A percentile compares a stretch with the other conserved stretches of the same genome.
Evolutionary conservation across 345 rosid genomes (phyloP).

Genomic region (Acer negundo): DNA sequence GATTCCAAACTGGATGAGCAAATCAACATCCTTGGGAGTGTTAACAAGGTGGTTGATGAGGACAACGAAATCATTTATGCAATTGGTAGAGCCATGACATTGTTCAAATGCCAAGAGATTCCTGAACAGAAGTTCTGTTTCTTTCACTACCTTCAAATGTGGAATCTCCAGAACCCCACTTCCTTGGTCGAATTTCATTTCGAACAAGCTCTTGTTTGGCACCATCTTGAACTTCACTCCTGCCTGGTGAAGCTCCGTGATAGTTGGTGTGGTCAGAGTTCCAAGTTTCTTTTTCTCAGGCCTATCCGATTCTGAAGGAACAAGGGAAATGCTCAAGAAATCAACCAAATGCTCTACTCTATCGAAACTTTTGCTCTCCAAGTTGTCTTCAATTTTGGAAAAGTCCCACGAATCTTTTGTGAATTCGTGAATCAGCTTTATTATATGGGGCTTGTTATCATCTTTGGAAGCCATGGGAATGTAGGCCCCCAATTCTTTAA

Average conservation of each 20-base stretch:
- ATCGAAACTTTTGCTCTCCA: background rate
- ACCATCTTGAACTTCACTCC: conserved; percentile 18
- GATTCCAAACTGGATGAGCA: conserved; percentile 1
- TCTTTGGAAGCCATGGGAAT: background rate
- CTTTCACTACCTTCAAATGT: background rate
- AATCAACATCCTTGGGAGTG: background rate
- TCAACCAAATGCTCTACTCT: background rate
- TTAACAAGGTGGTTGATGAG: conserved; percentile 8
- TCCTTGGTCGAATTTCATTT: background rate
- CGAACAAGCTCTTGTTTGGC: conserved; percentile 9
- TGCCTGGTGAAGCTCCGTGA: conserved; percentile 22
- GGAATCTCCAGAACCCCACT: conserved; percentile 7
- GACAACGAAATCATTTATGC: conserved; percentile 6
- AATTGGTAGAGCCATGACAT: background rate
- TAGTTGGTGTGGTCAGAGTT: background rate
- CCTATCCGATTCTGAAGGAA: background rate
- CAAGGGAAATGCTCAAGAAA: conserved; percentile 1
- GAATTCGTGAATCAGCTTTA: background rate
- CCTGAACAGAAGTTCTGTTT: background rate
- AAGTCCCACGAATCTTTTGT: too few relatives aligned
- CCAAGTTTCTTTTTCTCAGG: background rate
- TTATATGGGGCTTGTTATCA: background rate
- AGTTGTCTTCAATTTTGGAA: background rate
- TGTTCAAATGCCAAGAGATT: conserved; percentile 3
- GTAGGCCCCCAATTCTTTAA: conserved; percentile 21